Conservation (phyloP, 1,139 yeast genomes). For the Suhomyces kunorum region DNA sequence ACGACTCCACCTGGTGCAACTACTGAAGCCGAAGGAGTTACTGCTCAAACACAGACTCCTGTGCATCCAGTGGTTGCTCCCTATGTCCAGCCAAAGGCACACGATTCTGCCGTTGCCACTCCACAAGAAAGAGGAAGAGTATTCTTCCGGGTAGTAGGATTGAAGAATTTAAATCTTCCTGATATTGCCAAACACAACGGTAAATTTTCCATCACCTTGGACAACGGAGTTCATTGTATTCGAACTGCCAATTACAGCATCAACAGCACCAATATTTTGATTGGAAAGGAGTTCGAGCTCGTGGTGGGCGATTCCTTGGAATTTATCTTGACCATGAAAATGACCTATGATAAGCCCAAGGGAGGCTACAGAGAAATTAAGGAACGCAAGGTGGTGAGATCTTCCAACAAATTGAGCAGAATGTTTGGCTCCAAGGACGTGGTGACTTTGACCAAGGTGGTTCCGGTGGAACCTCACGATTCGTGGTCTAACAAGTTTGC, state of each 20-base stretch:
- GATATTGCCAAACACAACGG: conserved; percentile 58
- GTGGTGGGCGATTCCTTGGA: conserved; percentile 67
- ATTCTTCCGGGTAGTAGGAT: conserved; percentile 64
- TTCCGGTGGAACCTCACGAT: conserved; percentile 54
- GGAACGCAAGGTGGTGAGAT: conserved; percentile 52
- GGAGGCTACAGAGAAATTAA: conserved; percentile 58
- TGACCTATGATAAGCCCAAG: conserved; percentile 55
- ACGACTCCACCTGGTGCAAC: conserved; percentile 20
- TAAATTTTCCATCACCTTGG: conserved; percentile 69
- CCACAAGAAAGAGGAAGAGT: conserved; percentile 68
- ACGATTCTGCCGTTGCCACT: conserved; percentile 2
- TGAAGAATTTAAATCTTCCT: conserved; percentile 60
- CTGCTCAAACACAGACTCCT: conserved; percentile 10
- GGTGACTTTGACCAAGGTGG: conserved; percentile 55
- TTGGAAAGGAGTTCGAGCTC: conserved; percentile 85
- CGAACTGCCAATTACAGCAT: conserved; percentile 67
- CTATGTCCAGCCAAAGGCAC: conserved; percentile 3
- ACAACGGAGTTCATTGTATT: conserved; percentile 87
- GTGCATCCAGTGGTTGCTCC: neutral
- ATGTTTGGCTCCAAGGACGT: conserved; percentile 52
- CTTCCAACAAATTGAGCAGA: conserved; percentile 47
- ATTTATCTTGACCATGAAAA: conserved; percentile 73
- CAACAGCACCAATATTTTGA: conserved; percentile 38
- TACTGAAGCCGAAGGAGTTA: conserved; percentile 30
- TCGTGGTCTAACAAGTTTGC: conserved; percentile 64